phyloP scores from a whole-genome alignment of 805 yeast species.

The Wickerhamiella kurtzmanii region DNA sequence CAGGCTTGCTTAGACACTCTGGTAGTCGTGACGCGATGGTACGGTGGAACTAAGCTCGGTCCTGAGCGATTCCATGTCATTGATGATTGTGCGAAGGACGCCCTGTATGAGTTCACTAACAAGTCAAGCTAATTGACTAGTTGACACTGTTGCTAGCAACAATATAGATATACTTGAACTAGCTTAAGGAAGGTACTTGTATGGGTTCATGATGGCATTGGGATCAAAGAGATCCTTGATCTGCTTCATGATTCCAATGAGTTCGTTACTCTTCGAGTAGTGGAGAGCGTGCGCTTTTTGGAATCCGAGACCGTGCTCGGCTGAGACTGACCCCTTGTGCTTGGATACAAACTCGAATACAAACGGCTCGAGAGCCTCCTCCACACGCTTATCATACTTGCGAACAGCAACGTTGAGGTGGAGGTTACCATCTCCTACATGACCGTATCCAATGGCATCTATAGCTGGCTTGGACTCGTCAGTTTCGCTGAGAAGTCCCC shows the following conservation, averaged over 20 bases:
- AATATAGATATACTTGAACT: background rate
- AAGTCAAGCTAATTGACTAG: background rate
- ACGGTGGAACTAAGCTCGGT: conserved; percentile 67
- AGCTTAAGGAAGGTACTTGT: conserved; percentile 37
- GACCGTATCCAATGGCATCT: conserved; percentile 93
- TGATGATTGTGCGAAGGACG: conserved; percentile 40
- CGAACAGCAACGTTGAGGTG: conserved; percentile 89
- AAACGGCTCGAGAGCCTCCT: conserved; percentile 76
- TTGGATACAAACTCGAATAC: conserved; percentile 74
- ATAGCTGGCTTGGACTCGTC: conserved; percentile 57
- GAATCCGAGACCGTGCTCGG: conserved; percentile 96
- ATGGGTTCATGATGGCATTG: conserved; percentile 83
- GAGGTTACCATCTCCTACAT: conserved; percentile 92
- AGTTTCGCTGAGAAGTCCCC: conserved; percentile 48
- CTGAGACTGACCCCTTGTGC: conserved; percentile 73
- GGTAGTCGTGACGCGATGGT: conserved; percentile 68
- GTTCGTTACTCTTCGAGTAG: conserved; percentile 64
- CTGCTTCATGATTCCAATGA: conserved; percentile 61
- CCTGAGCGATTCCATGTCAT: conserved; percentile 59
- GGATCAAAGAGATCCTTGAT: conserved; percentile 81
- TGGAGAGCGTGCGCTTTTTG: conserved; percentile 85
- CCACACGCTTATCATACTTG: conserved; percentile 65
- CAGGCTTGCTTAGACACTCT: conserved; percentile 39
- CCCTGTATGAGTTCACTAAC: conserved; percentile 26
- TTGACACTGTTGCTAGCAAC: too few species aligned